Percentiles rank a stretch among this genome's conserved stretches.
Conservation (phyloP, 2,329 filamentous ascomycete genomes). For the Torrubiella hemipterigena region DNA sequence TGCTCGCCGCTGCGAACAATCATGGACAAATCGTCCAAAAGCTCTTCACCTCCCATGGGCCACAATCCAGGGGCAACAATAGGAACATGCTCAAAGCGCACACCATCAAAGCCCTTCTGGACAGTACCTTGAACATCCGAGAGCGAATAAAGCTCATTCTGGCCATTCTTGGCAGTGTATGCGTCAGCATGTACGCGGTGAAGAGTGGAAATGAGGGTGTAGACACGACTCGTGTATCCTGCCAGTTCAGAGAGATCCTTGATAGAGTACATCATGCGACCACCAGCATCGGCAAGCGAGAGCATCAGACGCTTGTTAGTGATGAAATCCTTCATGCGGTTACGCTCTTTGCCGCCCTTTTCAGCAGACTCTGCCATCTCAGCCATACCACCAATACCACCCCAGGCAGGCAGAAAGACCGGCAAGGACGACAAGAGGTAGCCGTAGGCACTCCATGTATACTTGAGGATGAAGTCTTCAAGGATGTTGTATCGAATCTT, state of each 20-base stretch:
- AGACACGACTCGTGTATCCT: slow-evolving; percentile 91
- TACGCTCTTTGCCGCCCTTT: slow-evolving; percentile 55
- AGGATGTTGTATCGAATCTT: slow-evolving; percentile 99
- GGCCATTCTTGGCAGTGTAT: slow-evolving; percentile 57
- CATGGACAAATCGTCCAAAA: slow-evolving; percentile 79
- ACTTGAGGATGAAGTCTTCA: slow-evolving; percentile 95
- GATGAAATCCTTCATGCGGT: slow-evolving; percentile 96
- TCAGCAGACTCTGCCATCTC: slow-evolving; percentile 46
- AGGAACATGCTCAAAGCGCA: slow-evolving; percentile 85
- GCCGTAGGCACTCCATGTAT: slow-evolving; percentile 96
- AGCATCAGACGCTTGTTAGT: slow-evolving; percentile 98
- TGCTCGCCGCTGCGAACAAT: slow-evolving; percentile 87
- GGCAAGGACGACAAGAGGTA: slow-evolving; percentile 89
- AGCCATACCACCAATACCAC: slow-evolving; percentile 62
- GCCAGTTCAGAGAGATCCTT: slow-evolving; percentile 94
- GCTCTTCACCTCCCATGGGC: slow-evolving; percentile 82
- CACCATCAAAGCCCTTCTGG: slow-evolving; percentile 89
- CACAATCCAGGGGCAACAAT: slow-evolving; percentile 81
- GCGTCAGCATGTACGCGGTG: slow-evolving; percentile 87
- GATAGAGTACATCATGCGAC: slow-evolving; percentile 99
- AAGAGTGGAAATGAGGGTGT: slow-evolving; percentile 86
- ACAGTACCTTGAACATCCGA: slow-evolving; percentile 88
- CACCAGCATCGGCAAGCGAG: slow-evolving; percentile 88
- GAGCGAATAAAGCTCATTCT: slow-evolving; percentile 74
- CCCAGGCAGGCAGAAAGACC: slow-evolving; percentile 90